phyloP scores from a whole-genome alignment of 805 yeast genomes.

The Grigorovia yakushimaensis region DNA sequence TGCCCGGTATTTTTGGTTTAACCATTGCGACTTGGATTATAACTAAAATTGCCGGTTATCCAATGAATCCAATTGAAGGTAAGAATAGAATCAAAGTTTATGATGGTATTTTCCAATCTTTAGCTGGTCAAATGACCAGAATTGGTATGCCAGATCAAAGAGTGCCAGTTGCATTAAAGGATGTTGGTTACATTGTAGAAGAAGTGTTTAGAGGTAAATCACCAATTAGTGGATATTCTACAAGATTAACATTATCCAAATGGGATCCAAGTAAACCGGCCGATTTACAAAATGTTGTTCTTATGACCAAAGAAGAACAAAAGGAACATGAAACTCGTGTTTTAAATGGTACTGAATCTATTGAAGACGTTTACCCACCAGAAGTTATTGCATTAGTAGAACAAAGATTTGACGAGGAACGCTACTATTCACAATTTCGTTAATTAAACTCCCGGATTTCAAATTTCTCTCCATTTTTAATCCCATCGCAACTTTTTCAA shows the following conservation, averaged over 20 bases:
- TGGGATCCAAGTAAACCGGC: constrained; percentile 71
- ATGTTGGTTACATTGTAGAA: constrained; percentile 75
- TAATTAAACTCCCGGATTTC: no score
- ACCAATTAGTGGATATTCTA: constrained; percentile 72
- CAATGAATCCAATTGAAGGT: constrained; percentile 84
- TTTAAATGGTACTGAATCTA: constrained; percentile 52
- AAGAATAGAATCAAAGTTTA: constrained; percentile 78
- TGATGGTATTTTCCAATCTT: constrained; percentile 70
- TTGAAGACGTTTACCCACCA: constrained; percentile 53
- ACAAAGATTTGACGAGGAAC: constrained; percentile 65
- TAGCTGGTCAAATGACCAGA: constrained; percentile 82
- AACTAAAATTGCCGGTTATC: constrained; percentile 76
- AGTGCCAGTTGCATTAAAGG: constrained; percentile 62
- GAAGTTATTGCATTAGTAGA: constrained; percentile 49
- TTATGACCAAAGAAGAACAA: constrained; percentile 85
- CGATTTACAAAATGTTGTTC: constrained; percentile 67
- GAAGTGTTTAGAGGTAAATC: constrained; percentile 92
- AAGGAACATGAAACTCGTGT: constrained; percentile 67
- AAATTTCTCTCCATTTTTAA: no score
- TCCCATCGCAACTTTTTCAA: not conserved
- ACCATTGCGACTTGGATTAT: constrained; percentile 78
- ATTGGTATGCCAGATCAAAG: constrained; percentile 63
- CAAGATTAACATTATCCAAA: constrained; percentile 67
- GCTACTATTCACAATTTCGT: constrained; percentile 51
- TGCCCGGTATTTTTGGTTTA: constrained; percentile 95